Conservation (phyloP, 495 filamentous ascomycete genomes). For the Polyplosphaeria fusca region DNA sequence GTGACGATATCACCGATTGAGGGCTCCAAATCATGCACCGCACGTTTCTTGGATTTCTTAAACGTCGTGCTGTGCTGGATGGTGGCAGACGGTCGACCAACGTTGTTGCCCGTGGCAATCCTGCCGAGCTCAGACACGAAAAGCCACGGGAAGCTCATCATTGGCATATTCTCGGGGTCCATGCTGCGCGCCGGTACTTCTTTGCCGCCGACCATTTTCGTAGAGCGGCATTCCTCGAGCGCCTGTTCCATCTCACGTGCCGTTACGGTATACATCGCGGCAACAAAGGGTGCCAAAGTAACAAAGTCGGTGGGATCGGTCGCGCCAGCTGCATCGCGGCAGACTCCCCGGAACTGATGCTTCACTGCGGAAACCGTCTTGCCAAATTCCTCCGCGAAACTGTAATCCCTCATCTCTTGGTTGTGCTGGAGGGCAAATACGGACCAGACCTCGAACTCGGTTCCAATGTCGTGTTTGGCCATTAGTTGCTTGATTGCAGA, state of each 20-base stretch:
- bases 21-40: not conserved
- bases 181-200: conserved; percentile 40
- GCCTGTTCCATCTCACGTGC: conserved; percentile 62
- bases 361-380: conserved; percentile 60
- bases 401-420: conserved; percentile 67
- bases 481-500: conserved; percentile 71
- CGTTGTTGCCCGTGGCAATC: conserved; percentile 51
- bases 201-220: conserved; percentile 40
- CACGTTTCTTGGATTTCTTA: conserved; percentile 8
- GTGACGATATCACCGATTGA: conserved; percentile 24
- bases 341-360: conserved; percentile 61
- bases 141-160: conserved; percentile 94
- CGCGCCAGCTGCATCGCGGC: conserved; percentile 61
- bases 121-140: conserved; percentile 70
- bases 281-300: conserved; percentile 65
- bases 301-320: conserved; percentile 47
- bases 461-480: conserved; percentile 78
- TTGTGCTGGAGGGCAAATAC: conserved; percentile 75
- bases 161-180: conserved; percentile 55
- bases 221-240: conserved; percentile 44
- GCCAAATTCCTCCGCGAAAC: conserved; percentile 78
- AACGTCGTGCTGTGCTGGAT: not conserved
- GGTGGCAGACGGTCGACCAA: not conserved
- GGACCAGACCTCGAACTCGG: conserved; percentile 89
- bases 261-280: conserved; percentile 85